A percentile compares a stretch with the other conserved stretches of the same genome.
phyloP scores from a whole-genome alignment of 768 basidiomycete species.

The Mycena sanguinolenta region DNA sequence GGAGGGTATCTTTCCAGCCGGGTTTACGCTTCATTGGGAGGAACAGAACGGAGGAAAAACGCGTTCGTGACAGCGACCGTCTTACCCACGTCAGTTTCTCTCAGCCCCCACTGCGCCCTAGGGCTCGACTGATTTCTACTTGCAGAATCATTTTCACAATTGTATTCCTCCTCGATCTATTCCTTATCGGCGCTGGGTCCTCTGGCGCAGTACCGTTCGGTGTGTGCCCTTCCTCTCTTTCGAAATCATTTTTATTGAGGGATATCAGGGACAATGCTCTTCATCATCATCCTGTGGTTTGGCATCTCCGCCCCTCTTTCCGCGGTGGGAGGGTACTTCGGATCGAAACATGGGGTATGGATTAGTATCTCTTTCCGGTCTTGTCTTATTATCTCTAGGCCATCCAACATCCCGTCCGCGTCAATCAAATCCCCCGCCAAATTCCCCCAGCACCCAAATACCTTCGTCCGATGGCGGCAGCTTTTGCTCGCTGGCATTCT shows the following conservation, averaged over 20 bases:
- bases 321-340: constrained; percentile 87
- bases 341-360: constrained; percentile 87
- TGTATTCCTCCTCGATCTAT: constrained; percentile 92
- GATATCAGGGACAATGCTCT: constrained; percentile 79
- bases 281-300: constrained; percentile 91
- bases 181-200: constrained; percentile 86
- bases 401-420: constrained; percentile 86
- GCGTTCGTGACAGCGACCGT: constrained; percentile 90
- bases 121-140: constrained; percentile 5
- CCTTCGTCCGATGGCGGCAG: constrained; percentile 82
- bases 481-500: constrained; percentile 90
- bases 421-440: constrained; percentile 95
- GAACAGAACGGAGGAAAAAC: constrained; percentile 82
- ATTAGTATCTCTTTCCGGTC: background rate
- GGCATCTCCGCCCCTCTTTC: constrained; percentile 94
- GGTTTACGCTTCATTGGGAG: constrained; percentile 84
- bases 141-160: constrained; percentile 83
- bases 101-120: background rate
- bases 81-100: constrained; percentile 79
- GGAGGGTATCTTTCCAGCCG: constrained; percentile 92
- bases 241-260: background rate
- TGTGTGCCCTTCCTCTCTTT: constrained; percentile 43
- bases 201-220: constrained; percentile 98
- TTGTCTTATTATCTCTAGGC: constrained; percentile 56
- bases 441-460: constrained; percentile 92